Conservation (phyloP, 345 rosid genomes). For the Lumnitzera littorea region DNA sequence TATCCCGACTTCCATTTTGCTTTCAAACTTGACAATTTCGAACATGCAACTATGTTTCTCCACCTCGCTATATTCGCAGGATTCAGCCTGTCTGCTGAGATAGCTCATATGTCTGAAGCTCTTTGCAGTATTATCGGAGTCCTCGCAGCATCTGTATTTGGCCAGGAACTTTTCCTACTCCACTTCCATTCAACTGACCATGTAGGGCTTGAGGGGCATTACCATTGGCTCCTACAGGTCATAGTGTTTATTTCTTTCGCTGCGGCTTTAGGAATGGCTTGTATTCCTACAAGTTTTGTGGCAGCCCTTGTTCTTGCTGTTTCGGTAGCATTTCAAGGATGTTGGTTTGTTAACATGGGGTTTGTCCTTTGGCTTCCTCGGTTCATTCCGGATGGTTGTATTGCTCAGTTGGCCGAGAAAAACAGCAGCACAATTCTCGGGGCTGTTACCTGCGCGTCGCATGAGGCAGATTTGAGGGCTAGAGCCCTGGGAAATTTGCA, state of each 20-base stretch:
- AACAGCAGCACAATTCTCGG: conserved; percentile 27
- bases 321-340: conserved; percentile 70
- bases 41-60: conserved; percentile 81
- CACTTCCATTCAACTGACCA: conserved; percentile 88
- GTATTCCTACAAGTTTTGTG: conserved; percentile 41
- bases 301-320: conserved; percentile 53
- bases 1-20: conserved; percentile 41
- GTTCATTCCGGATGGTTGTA: conserved; percentile 62
- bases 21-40: conserved; percentile 56
- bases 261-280: conserved; percentile 41
- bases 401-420: conserved; percentile 21
- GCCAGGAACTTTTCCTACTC: conserved; percentile 81
- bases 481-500: conserved; percentile 78
- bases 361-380: conserved; percentile 72
- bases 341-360: conserved; percentile 87
- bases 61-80: conserved; percentile 71
- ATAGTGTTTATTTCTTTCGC: conserved; percentile 53
- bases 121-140: conserved; percentile 46
- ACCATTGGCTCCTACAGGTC: conserved; percentile 83
- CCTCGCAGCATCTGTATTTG: conserved; percentile 53
- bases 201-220: conserved; percentile 82
- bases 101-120: conserved; percentile 33
- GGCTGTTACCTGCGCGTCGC: conserved; percentile 52
- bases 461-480: conserved; percentile 55
- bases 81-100: conserved; percentile 55